phyloP scores from a whole-genome alignment of 345 rosid species.

The Pistacia integerrima region DNA sequence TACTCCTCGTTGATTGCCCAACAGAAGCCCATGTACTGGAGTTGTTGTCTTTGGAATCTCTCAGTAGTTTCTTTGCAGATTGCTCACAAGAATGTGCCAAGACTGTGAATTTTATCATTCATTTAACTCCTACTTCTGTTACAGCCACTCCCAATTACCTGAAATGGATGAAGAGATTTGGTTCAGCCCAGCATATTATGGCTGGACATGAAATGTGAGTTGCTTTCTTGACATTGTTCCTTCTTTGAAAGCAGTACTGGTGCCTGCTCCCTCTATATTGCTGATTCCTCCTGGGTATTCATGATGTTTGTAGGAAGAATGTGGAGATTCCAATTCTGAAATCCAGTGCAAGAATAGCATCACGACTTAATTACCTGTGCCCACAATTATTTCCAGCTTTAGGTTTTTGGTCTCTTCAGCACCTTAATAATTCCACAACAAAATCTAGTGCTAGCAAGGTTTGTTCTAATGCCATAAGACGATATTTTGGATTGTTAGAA shows the following conservation, averaged over 20 bases:
- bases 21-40: slow-evolving; percentile 61
- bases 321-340: slow-evolving; percentile 76
- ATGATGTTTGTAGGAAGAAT: slow-evolving; percentile 62
- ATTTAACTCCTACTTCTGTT: slow-evolving; percentile 76
- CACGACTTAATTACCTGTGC: slow-evolving; percentile 84
- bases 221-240: slow-evolving; percentile 17
- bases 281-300: neutral
- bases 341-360: slow-evolving; percentile 80
- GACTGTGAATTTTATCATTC: slow-evolving; percentile 71
- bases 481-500: neutral
- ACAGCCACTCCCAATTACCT: slow-evolving; percentile 58
- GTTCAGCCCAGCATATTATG: slow-evolving; percentile 74
- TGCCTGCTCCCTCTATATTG: neutral
- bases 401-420: slow-evolving; percentile 68
- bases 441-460: slow-evolving; percentile 48
- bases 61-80: slow-evolving; percentile 55
- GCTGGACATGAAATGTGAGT: slow-evolving; percentile 86
- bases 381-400: slow-evolving; percentile 95
- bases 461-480: slow-evolving; percentile 25
- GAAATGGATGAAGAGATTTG: slow-evolving; percentile 81
- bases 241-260: slow-evolving; percentile 8
- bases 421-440: slow-evolving; percentile 28
- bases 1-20: slow-evolving; percentile 90
- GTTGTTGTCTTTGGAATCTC: slow-evolving; percentile 49
- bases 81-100: slow-evolving; percentile 39